Conservation (phyloP, 257 asterid species). For the Cinchona pubescens region DNA sequence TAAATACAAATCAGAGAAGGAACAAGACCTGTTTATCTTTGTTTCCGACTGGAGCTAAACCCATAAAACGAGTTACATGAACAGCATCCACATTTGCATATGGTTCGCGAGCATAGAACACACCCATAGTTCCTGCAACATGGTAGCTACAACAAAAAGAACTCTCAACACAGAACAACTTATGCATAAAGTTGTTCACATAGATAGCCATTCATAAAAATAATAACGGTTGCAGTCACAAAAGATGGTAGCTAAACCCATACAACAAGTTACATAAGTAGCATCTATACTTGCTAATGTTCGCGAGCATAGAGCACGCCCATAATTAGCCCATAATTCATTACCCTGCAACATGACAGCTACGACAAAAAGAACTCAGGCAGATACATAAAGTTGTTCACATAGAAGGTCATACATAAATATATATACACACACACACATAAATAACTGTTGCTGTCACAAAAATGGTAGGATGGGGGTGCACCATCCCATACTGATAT, state of each 20-base stretch:
- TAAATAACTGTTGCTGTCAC: neutral
- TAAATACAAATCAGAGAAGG: conserved; percentile 13
- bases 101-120: conserved; percentile 85
- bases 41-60: conserved; percentile 92
- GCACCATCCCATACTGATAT: neutral
- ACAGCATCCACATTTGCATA: conserved; percentile 66
- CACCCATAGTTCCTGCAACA: conserved; percentile 76
- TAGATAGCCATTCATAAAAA: neutral
- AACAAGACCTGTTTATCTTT: conserved; percentile 78
- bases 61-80: conserved; percentile 90
- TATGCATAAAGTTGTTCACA: neutral
- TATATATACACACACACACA: too few species aligned
- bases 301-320: too few species aligned
- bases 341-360: too few species aligned
- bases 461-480: neutral
- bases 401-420: too few species aligned
- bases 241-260: too few species aligned
- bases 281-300: too few species aligned
- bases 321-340: too few species aligned
- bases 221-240: neutral
- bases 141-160: conserved; percentile 63
- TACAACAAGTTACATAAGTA: too few species aligned
- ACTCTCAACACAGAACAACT: conserved; percentile 25
- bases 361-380: too few species aligned
- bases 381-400: too few species aligned